phyloP scores from a whole-genome alignment of 1,284 basidiomycete genomes.

The Austroboletus novae-zelandiae region DNA sequence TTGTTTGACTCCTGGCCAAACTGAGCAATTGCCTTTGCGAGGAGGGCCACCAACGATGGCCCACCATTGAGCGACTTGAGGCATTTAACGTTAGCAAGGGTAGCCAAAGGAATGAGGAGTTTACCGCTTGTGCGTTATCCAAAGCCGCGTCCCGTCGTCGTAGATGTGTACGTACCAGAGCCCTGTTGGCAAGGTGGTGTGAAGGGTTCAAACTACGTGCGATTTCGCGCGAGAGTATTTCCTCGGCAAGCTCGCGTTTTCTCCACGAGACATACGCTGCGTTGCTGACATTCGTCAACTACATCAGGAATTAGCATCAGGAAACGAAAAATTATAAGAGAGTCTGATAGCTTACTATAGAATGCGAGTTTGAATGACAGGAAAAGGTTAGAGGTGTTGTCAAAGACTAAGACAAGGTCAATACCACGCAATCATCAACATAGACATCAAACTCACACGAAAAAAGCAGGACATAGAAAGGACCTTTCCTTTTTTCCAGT shows the following conservation, averaged over 20 bases:
- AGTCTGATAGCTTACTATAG: slow-evolving; percentile 11
- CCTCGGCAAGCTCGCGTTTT: slow-evolving; percentile 10
- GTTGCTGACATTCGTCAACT: slow-evolving; percentile 19
- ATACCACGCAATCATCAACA: background rate
- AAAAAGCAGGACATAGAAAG: slow-evolving; percentile 9
- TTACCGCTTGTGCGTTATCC: slow-evolving; percentile 17
- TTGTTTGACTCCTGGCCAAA: background rate
- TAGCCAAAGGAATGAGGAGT: background rate
- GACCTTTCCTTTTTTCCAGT: slow-evolving; percentile 1
- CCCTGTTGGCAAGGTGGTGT: slow-evolving; percentile 16
- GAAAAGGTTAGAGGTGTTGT: background rate
- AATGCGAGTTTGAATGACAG: background rate
- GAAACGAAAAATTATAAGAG: background rate
- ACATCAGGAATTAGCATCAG: background rate
- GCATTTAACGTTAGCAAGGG: background rate
- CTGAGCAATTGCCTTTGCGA: slow-evolving; percentile 11
- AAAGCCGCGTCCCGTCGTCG: slow-evolving; percentile 11
- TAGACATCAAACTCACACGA: slow-evolving; percentile 5
- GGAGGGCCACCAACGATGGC: slow-evolving; percentile 6
- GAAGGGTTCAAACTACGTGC: background rate
- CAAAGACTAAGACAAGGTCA: slow-evolving; percentile 12
- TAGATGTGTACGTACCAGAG: slow-evolving; percentile 14
- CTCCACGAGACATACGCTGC: slow-evolving; percentile 14
- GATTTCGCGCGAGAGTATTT: slow-evolving; percentile 17
- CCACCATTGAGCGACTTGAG: slow-evolving; percentile 10